Conservation (phyloP, 2,329 filamentous ascomycete species). For the Sporothrix globosa region DNA sequence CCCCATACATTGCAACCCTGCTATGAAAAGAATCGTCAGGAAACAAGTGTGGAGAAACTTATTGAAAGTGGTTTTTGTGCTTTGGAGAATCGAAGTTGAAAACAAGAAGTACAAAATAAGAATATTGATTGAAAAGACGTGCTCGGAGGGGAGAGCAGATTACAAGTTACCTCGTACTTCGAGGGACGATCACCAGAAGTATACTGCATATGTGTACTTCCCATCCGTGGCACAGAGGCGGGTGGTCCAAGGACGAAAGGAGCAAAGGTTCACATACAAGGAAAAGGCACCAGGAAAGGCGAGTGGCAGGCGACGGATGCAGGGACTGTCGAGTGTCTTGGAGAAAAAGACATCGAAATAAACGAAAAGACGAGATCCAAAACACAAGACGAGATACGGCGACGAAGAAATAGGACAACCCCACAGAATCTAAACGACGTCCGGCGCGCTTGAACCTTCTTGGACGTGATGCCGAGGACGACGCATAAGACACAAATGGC, state of each 20-base stretch:
- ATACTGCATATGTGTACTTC: background rate
- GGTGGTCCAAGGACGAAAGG: constrained; percentile 9
- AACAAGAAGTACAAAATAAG: background rate
- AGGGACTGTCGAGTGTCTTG: background rate
- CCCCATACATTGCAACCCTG: constrained; percentile 10
- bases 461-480: background rate
- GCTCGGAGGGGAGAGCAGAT: background rate
- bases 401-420: background rate
- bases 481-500: background rate
- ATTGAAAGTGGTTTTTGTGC: background rate
- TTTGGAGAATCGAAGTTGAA: background rate
- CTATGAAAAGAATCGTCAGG: background rate
- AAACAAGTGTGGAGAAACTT: too few relatives aligned
- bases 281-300: background rate
- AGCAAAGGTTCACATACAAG: background rate
- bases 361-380: background rate
- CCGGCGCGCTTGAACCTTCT: background rate
- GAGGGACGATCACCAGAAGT: background rate
- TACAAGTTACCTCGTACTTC: background rate
- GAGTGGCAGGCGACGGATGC: background rate
- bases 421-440: background rate
- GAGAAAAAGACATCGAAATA: background rate
- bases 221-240: constrained; percentile 7
- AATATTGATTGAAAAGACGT: background rate
- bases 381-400: background rate